Evolutionary conservation across 148 eudicot genomes (phyloP).

Genomic region (Diospyros kaki): DNA sequence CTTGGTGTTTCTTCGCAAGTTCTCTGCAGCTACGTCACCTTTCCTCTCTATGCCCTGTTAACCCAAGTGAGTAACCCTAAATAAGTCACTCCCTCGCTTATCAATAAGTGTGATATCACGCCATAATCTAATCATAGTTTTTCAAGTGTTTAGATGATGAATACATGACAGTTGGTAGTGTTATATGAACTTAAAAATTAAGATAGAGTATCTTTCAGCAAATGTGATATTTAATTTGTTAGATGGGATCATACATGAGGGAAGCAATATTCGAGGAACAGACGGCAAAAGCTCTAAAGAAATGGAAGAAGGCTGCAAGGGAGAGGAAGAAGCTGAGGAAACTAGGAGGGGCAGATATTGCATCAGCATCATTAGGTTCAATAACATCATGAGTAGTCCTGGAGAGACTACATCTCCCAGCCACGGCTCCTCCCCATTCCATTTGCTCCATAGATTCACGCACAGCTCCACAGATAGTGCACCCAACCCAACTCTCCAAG

Average conservation of each 20-base stretch:
- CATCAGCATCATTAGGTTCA: neutral
- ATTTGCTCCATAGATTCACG: constrained; percentile 19
- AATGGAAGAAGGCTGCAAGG: constrained; percentile 30
- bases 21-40: constrained; percentile 17
- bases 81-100: too few relatives aligned
- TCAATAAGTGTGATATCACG: too few relatives aligned
- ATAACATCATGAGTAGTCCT: neutral
- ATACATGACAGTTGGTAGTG: too few relatives aligned
- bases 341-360: constrained; percentile 6
- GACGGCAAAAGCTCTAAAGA: constrained; percentile 28
- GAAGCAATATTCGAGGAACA: constrained; percentile 31
- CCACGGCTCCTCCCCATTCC: constrained; percentile 13
- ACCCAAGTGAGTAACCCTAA: constrained; percentile 13
- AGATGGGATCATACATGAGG: constrained; percentile 45
- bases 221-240: neutral
- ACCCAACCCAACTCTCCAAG: neutral
- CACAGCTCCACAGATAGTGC: constrained; percentile 8
- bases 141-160: too few relatives aligned
- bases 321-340: constrained; percentile 20
- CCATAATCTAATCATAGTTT: too few relatives aligned
- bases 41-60: constrained; percentile 18
- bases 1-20: constrained; percentile 13
- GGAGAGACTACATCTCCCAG: constrained; percentile 7
- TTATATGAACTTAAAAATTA: too few relatives aligned
- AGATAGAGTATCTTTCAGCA: too few relatives aligned